Evolutionary conservation across 2,329 filamentous ascomycete genomes (phyloP), one percentile per base, ranked within the genome.

Genomic region (Pestalotiopsis sp.): DNA sequence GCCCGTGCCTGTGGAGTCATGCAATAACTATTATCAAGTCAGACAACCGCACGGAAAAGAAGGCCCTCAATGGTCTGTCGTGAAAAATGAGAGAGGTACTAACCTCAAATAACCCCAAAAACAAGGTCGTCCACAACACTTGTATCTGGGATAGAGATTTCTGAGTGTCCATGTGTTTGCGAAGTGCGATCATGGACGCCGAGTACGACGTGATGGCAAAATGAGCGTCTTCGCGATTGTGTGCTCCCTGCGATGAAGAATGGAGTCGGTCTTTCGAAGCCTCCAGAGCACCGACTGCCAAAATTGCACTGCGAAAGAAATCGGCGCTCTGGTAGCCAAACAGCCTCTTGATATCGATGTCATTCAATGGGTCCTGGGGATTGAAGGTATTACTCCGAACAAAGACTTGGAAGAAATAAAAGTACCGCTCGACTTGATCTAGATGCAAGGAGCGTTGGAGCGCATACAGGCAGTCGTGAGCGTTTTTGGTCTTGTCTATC

Each of bases 51-150:
- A 11, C 35, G 14, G n/a, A 30, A 55, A 4, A 2, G 1, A 22
- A n/a, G 26, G 11, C 26, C 35, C 2, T 1, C 5, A 3, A 30
- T 17, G 61, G 11, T 7, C 5, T 24, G 17, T 35, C 2, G 2
- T 11, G 4, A 17, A 1, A 39, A 38, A 10, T 3, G 30, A n/a
- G 4, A 30, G 22, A 52, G 7, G 5, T 24, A 66, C 64, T 26
- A 10, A 68, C 67, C 56, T 68, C 67, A 11, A 68, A 68, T 3
- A 67, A 26, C 30, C 67, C 67, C 13, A 68, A n/a, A 30, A 68
- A 39, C 11, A 68, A 35, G 14, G 67, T 68, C 5, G 65, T 68
- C 67, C 67, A 68, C 9, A 68, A 20, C 3, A 68, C 67, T 9
- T 66, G 58, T 3, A 68, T n/a, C 6, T 60, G 59, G 0, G 67